These are phyloP conservation scores for Fraxinus velutina DNA, from an alignment of 305 asterid species.

Conservation along the genomic window DNA sequence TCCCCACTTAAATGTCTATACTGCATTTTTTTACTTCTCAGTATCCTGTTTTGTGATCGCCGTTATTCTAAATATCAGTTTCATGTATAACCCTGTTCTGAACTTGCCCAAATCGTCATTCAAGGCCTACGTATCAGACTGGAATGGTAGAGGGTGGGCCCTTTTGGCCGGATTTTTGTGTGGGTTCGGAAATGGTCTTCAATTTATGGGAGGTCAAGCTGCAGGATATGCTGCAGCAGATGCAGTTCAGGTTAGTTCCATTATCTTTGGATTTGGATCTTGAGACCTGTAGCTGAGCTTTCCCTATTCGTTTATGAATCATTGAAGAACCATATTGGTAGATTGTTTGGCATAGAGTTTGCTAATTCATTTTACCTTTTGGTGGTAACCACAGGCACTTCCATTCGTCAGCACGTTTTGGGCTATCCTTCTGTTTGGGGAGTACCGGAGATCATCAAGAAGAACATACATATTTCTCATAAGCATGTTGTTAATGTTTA, in stretches of 20 bases:
- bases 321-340: background rate
- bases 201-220: conserved; percentile 66
- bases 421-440: conserved; percentile 55
- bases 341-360: background rate
- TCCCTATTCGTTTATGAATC: background rate
- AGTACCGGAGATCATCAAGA: conserved; percentile 55
- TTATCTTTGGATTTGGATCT: background rate
- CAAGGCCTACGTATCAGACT: conserved; percentile 41
- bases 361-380: background rate
- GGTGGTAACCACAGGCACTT: conserved; percentile 39
- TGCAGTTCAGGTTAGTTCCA: conserved; percentile 50
- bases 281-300: background rate
- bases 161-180: conserved; percentile 51
- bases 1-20: conserved; percentile 47
- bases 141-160: conserved; percentile 64
- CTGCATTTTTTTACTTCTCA: conserved; percentile 57
- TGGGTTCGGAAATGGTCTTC: conserved; percentile 63
- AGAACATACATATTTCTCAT: conserved; percentile 39
- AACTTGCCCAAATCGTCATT: conserved; percentile 43
- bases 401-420: conserved; percentile 65
- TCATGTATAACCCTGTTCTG: conserved; percentile 42
- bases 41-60: conserved; percentile 45
- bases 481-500: conserved; percentile 48
- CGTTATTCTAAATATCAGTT: conserved; percentile 38
- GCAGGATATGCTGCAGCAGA: conserved; percentile 72